A percentile compares a stretch with the other conserved stretches of the same genome.
These are phyloP conservation scores for Tremella fuciformis DNA, from an alignment of 768 basidiomycete genomes.

Conservation along the genomic window DNA sequence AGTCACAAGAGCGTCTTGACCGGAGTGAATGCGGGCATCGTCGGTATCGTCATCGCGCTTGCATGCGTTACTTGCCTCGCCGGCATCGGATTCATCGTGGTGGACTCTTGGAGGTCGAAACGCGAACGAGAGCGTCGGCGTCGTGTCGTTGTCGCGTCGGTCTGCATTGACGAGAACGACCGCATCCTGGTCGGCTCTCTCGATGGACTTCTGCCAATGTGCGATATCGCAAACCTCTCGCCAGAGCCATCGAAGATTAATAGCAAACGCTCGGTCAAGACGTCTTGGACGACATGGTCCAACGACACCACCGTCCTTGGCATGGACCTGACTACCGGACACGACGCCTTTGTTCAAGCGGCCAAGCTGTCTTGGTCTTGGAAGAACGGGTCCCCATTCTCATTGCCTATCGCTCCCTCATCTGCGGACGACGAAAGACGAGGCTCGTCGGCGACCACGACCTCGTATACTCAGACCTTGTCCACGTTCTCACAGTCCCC, in stretches of 20 bases:
- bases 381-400: constrained; percentile 29
- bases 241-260: constrained; percentile 15
- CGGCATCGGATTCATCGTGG: constrained; percentile 42
- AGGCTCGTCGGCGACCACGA: constrained; percentile 33
- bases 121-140: constrained; percentile 37
- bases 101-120: constrained; percentile 33
- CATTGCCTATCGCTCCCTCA: constrained; percentile 10
- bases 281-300: constrained; percentile 16
- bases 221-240: constrained; percentile 45
- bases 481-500: constrained; percentile 17
- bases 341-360: constrained; percentile 52
- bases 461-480: constrained; percentile 7
- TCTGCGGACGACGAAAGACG: constrained; percentile 26
- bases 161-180: constrained; percentile 47
- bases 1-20: constrained; percentile 21
- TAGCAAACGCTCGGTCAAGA: constrained; percentile 9
- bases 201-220: constrained; percentile 51
- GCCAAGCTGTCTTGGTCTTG: constrained; percentile 50
- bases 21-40: constrained; percentile 48
- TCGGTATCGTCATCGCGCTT: constrained; percentile 47
- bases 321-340: constrained; percentile 48
- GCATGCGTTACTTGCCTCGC: constrained; percentile 49
- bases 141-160: constrained; percentile 50
- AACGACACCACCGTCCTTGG: constrained; percentile 45
- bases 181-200: constrained; percentile 49